phyloP scores from a whole-genome alignment of 2,329 filamentous ascomycete species.

The Arachnomyces sp. region DNA sequence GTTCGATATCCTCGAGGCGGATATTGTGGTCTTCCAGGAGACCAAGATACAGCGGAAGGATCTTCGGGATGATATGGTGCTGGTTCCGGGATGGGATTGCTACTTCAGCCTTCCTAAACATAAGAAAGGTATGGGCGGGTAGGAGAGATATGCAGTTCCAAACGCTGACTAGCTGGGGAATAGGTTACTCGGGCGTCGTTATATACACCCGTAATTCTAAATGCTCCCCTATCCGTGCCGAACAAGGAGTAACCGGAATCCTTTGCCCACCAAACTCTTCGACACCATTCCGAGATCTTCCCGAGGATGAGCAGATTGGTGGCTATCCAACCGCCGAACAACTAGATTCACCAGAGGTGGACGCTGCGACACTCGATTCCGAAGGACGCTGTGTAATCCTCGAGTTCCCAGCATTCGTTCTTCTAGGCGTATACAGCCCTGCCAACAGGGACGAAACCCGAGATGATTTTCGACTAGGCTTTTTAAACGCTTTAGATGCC shows the following conservation, averaged over 20 bases:
- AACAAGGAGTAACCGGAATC: conserved; percentile 85
- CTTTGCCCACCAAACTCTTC: conserved; percentile 66
- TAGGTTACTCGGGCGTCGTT: conserved; percentile 90
- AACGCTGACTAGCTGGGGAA: conserved; percentile 8
- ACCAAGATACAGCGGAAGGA: conserved; percentile 94
- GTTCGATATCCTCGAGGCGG: conserved; percentile 88
- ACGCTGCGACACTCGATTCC: conserved; percentile 69
- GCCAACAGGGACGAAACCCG: conserved; percentile 79
- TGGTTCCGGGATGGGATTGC: conserved; percentile 91
- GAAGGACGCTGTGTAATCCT: conserved; percentile 87
- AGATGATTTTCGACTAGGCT: conserved; percentile 73
- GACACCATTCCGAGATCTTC: conserved; percentile 66
- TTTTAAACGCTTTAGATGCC: conserved; percentile 70
- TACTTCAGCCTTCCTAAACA: conserved; percentile 88
- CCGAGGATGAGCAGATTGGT: conserved; percentile 68
- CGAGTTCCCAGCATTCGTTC: conserved; percentile 90
- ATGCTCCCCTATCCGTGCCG: conserved; percentile 79
- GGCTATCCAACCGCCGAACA: conserved; percentile 73
- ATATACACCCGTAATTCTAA: conserved; percentile 86
- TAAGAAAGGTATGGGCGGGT: conserved; percentile 65
- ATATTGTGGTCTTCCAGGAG: conserved; percentile 93
- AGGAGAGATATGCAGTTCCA: neutral
- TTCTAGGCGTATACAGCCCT: conserved; percentile 87
- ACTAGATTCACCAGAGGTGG: conserved; percentile 53
- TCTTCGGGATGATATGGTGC: conserved; percentile 87